Evolutionary conservation across 805 yeast species (phyloP).

Genomic region (Debaryomyces tyrocola): DNA sequence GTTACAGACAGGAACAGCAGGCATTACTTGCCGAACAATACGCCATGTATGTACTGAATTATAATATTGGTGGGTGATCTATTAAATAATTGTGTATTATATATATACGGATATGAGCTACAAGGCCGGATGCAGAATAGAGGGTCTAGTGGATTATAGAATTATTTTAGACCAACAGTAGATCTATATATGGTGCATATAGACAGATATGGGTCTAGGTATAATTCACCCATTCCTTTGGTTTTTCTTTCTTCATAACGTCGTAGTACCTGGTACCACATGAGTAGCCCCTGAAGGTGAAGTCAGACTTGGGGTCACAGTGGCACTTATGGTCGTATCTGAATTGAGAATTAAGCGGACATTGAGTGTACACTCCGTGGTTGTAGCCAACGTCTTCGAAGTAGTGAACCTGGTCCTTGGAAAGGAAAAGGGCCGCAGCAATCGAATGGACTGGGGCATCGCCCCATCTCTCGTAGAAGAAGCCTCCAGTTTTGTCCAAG

Average conservation of each 20-base stretch:
- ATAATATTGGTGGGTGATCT: too few relatives aligned
- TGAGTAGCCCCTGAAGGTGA: constrained; percentile 44
- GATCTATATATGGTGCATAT: too few relatives aligned
- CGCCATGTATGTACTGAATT: too few relatives aligned
- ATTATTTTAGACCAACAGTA: too few relatives aligned
- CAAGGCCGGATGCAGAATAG: too few relatives aligned
- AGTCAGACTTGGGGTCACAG: constrained; percentile 65
- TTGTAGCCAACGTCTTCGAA: constrained; percentile 78
- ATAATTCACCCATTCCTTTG: constrained; percentile 26
- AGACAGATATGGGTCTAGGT: neutral
- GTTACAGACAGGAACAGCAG: too few relatives aligned
- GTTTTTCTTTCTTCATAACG: constrained; percentile 28
- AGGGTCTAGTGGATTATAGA: too few relatives aligned
- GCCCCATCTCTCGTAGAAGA: constrained; percentile 84
- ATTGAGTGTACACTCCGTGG: constrained; percentile 72
- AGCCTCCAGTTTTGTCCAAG: constrained; percentile 83
- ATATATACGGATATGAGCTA: too few relatives aligned
- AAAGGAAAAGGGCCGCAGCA: constrained; percentile 77
- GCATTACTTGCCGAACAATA: too few relatives aligned
- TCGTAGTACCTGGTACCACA: constrained; percentile 34
- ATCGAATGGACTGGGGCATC: constrained; percentile 87
- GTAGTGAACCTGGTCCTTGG: constrained; percentile 66
- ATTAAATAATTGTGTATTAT: too few relatives aligned
- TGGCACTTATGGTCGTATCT: constrained; percentile 59
- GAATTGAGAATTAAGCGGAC: constrained; percentile 61